Conservation (phyloP, 495 filamentous ascomycete genomes). For the Penicillium ucsense region DNA sequence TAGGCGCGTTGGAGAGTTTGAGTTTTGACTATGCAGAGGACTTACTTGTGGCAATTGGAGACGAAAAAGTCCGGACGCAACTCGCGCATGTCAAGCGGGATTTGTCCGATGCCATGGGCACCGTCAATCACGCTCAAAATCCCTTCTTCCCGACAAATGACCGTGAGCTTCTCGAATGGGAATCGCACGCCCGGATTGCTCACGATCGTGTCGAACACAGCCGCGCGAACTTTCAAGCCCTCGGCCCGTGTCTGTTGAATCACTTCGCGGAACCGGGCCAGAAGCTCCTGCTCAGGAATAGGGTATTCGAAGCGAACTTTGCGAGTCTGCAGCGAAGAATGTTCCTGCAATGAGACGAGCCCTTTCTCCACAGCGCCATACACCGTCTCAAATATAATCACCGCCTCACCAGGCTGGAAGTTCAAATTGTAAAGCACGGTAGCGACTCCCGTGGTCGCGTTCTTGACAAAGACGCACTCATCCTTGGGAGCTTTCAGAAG, state of each 20-base stretch:
- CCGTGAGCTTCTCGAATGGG: slow-evolving; percentile 61
- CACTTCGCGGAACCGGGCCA: slow-evolving; percentile 39
- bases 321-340: slow-evolving; percentile 29
- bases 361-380: slow-evolving; percentile 69
- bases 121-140: slow-evolving; percentile 64
- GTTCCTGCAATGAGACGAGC: slow-evolving; percentile 57
- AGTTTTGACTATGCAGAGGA: too few species aligned
- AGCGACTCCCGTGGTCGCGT: slow-evolving; percentile 73
- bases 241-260: slow-evolving; percentile 32
- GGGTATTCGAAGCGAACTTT: slow-evolving; percentile 48
- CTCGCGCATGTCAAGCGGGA: slow-evolving; percentile 52
- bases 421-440: slow-evolving; percentile 65
- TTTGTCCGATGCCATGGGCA: slow-evolving; percentile 73
- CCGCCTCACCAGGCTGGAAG: slow-evolving; percentile 49
- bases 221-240: slow-evolving; percentile 43
- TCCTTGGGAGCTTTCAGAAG: slow-evolving; percentile 51
- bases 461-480: slow-evolving; percentile 67
- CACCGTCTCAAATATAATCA: slow-evolving; percentile 62
- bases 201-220: slow-evolving; percentile 72
- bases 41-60: slow-evolving; percentile 73
- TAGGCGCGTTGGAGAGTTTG: too few species aligned
- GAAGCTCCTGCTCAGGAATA: slow-evolving; percentile 46
- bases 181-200: slow-evolving; percentile 67
- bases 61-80: slow-evolving; percentile 78
- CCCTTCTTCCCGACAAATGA: slow-evolving; percentile 51